Evolutionary conservation across 176 grass and related monocot species (phyloP).

Genomic region (Triticum urartu): DNA sequence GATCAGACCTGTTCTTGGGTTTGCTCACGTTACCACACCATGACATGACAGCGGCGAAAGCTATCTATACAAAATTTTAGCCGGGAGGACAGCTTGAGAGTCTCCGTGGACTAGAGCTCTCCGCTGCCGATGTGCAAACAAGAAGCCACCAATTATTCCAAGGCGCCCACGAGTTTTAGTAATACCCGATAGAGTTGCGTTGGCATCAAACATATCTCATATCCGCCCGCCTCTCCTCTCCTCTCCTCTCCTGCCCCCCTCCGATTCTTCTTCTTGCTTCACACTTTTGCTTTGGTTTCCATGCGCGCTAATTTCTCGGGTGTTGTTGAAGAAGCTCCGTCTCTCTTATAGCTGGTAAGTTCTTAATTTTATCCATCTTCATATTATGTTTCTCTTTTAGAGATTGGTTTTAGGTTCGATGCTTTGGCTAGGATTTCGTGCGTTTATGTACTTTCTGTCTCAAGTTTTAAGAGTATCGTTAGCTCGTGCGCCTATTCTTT

Average conservation of each 20-base stretch:
- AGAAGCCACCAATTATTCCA: conserved; percentile 17
- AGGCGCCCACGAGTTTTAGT: conserved; percentile 29
- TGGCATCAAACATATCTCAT: conserved; percentile 17
- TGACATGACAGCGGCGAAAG: conserved; percentile 25
- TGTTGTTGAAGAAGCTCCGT: background rate
- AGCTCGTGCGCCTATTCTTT: background rate
- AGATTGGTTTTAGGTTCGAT: background rate
- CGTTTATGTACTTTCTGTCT: background rate
- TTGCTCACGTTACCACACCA: conserved; percentile 21
- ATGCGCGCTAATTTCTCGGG: background rate
- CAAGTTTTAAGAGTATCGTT: background rate
- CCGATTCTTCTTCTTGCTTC: conserved; percentile 21
- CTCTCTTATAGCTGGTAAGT: conserved; percentile 12
- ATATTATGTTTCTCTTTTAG: too few relatives aligned
- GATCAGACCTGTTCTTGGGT: background rate
- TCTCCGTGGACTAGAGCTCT: conserved; percentile 31
- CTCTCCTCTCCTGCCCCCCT: background rate
- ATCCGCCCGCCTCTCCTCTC: background rate
- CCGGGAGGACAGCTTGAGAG: background rate
- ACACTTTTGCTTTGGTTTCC: background rate
- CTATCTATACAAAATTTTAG: background rate
- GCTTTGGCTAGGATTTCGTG: background rate
- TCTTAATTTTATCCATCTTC: background rate
- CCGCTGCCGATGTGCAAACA: conserved; percentile 10
- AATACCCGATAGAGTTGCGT: background rate